Evolutionary conservation across 1,284 basidiomycete genomes (phyloP), one percentile per base, ranked within the genome.

Genomic region (Sanghuangporus weigelae): DNA sequence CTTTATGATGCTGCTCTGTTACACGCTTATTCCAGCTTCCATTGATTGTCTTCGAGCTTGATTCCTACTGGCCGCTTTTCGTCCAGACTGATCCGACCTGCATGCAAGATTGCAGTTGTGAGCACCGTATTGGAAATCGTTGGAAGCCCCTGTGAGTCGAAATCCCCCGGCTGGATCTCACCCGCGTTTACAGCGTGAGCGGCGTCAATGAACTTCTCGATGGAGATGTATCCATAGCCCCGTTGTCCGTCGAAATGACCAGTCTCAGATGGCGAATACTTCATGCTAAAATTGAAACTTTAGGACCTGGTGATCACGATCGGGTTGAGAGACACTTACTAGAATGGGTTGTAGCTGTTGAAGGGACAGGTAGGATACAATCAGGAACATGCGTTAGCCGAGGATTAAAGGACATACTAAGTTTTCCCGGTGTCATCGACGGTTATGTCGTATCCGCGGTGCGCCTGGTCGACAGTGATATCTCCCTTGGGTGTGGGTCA

Each of bases 241-340:
- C 89, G 85, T 76, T 96, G 94, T 42, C 93, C 93, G 70, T 96
- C 93, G 72, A 96, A 96, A 77, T 92, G 91, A 12, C 95, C 95
- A 64, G 85, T 89, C 75, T 92, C 91, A 63, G 92, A 93, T 0
- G 93, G 93, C 57, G 93, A 91, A 77, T 96, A 96, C 72, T 95
- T 94, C 89, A 95, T 95, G 77, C 89, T 90, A 74, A 50, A 46
- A 38, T 60, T 51, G 14, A 23, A 42, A 36, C 31, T 42, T 67
- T 57, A 49, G 48, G 59, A 50, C 44, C 63, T 31, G 36, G 11
- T 36, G 23, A 23, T 36, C 7, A 19, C n/a, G 53, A n/a, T 36
- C 8, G 16, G 12, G 49, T 31, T 36, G 36, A 60, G 53, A 44
- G 53, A 56, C 3, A 81, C 89, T 69, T 74, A 90, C 89, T 95